phyloP scores from a whole-genome alignment of 371 early-diverging fungal genomes.

The Mucor sp. region DNA sequence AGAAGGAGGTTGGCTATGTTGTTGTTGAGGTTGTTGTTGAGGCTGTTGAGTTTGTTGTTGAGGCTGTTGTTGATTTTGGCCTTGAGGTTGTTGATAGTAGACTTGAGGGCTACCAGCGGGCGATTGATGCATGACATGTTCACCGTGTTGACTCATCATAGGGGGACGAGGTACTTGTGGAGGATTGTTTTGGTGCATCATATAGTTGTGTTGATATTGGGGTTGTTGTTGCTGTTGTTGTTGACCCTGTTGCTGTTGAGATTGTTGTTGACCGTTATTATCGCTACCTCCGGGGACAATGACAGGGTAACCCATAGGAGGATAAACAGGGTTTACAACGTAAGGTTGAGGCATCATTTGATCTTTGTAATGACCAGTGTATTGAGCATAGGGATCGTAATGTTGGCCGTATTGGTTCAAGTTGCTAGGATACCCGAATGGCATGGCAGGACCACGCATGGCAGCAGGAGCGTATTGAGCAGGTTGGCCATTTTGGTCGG shows the following conservation, averaged over 20 bases:
- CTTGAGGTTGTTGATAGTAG: conserved; percentile 22
- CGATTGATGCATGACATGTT: conserved; percentile 25
- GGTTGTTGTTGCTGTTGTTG: conserved; percentile 21
- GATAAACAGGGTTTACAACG: conserved; percentile 46
- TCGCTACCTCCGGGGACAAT: conserved; percentile 31
- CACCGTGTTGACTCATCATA: conserved; percentile 23
- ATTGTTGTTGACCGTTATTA: conserved; percentile 13
- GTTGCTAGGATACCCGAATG: conserved; percentile 48
- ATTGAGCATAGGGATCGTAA: conserved; percentile 43
- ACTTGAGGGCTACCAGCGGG: conserved; percentile 28
- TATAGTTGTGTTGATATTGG: conserved; percentile 16
- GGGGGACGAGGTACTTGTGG: conserved; percentile 26
- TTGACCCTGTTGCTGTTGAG: conserved; percentile 15
- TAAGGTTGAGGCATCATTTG: conserved; percentile 45
- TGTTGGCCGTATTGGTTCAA: conserved; percentile 52
- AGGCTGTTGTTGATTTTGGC: conserved; percentile 12
- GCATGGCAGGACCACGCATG: conserved; percentile 25
- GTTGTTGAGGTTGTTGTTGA: conserved; percentile 19
- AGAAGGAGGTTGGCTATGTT: conserved; percentile 30
- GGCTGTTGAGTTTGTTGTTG: conserved; percentile 19
- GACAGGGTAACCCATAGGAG: conserved; percentile 46
- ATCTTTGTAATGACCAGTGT: conserved; percentile 36
- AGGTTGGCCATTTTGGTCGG: conserved; percentile 19
- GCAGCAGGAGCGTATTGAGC: conserved; percentile 21
- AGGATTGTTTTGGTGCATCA: conserved; percentile 21